Evolutionary conservation across 805 yeast genomes (phyloP).

Genomic region (Ogataea henricii): DNA sequence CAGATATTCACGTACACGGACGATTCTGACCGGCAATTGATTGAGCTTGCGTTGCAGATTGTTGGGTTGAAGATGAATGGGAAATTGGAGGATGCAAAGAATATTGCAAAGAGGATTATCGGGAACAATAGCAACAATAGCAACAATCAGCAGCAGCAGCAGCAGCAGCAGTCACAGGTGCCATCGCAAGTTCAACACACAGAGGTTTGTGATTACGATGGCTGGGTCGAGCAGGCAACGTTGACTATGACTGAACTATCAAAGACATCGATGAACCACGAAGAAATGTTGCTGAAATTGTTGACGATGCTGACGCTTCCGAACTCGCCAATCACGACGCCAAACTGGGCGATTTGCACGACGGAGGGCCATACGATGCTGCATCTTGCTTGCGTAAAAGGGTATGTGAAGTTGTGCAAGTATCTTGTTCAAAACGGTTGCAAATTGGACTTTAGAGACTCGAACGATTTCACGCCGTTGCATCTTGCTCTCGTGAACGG

Average conservation of each 20-base stretch:
- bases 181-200: constrained; percentile 17
- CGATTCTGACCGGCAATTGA: constrained; percentile 92
- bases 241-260: constrained; percentile 50
- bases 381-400: constrained; percentile 81
- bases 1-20: constrained; percentile 88
- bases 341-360: constrained; percentile 83
- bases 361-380: constrained; percentile 83
- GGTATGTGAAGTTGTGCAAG: constrained; percentile 61
- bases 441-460: constrained; percentile 71
- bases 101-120: constrained; percentile 88
- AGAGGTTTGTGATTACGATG: constrained; percentile 32
- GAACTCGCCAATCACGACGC: constrained; percentile 57
- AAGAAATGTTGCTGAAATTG: constrained; percentile 51
- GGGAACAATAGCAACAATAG: constrained; percentile 49
- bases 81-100: constrained; percentile 88
- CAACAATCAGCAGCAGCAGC: constrained; percentile 20
- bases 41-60: constrained; percentile 93
- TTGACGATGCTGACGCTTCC: constrained; percentile 63
- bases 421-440: constrained; percentile 66
- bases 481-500: constrained; percentile 85
- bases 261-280: constrained; percentile 46
- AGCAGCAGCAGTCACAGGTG: constrained; percentile 19
- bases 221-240: constrained; percentile 57
- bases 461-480: constrained; percentile 82
- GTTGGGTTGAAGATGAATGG: constrained; percentile 98